Evolutionary conservation across 2,329 filamentous ascomycete genomes (phyloP), one percentile per base, ranked within the genome.

Genomic region (Exserohilum rostratum): DNA sequence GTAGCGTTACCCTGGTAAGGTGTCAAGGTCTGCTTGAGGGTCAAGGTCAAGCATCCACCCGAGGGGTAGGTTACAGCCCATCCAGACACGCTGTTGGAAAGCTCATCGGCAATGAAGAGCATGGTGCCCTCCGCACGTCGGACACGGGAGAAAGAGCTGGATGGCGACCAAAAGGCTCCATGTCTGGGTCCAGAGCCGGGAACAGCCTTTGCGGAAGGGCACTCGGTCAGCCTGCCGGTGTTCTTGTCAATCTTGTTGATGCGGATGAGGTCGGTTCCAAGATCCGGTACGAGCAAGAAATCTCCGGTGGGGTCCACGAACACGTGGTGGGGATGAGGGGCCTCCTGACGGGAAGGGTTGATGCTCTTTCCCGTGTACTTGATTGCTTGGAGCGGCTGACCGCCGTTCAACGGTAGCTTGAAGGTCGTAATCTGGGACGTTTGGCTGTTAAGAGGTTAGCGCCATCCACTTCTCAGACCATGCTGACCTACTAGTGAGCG

Each of bases 251-350:
- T 80, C 65, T 73, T 74, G 73, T 82, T 83, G 61, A 85, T 78
- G 53, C 82, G 82, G 48, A 85, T 74, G 18, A 82, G 64, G 61
- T 86, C 83, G 5, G 82, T 80, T 30, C 83, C 83, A 2, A 85
- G 77, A 58, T 86, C 83, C 1, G 82, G 78, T 6, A 78, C 76
- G 1, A 85, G 68, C 18, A 85, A 62, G 64, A 78, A 85, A 33
- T 75, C 67, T 11, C 80, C 80, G 0, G 80, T 80, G 0, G 79
- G 81, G 56, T 82, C 83, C 10, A 76, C 69, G 61, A 82, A 77
- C 5, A 78, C 78, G 15, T 81, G 77, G 70, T 86, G 83, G 6
- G 82, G 83, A 61, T 86, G 83, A 5, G 83, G 76, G 5, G 76
- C 78, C 52, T 85, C 79, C 66, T 86, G 84, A n/a, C 83, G 79